Conservation (phyloP, 2,329 filamentous ascomycete species). For the Exophiala alcalophila region DNA sequence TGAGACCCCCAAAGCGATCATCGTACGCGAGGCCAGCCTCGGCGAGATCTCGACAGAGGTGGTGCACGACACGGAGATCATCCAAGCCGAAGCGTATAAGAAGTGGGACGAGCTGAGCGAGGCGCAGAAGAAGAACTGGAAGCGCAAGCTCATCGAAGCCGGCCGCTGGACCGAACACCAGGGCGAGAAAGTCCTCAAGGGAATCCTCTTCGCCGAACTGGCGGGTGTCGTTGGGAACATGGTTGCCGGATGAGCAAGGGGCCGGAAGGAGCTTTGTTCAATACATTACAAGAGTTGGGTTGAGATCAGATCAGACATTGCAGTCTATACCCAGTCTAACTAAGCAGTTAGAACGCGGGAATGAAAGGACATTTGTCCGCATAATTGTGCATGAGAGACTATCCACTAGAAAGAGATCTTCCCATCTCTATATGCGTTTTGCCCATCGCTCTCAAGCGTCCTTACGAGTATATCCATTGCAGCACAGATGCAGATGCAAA, state of each 20-base stretch:
- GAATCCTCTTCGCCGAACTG: conserved; percentile 72
- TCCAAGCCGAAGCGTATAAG: conserved; percentile 38
- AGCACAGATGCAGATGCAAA: too few relatives aligned
- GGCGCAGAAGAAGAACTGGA: conserved; percentile 66
- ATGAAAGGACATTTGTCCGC: too few relatives aligned
- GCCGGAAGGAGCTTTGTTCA: neutral
- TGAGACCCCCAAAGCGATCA: conserved; percentile 30
- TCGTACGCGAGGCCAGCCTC: conserved; percentile 34
- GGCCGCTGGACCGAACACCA: conserved; percentile 78
- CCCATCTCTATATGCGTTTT: too few relatives aligned
- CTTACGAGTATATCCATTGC: too few relatives aligned
- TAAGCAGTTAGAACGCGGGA: too few relatives aligned
- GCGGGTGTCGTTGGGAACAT: conserved; percentile 57
- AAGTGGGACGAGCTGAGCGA: conserved; percentile 69
- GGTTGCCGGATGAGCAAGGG: conserved; percentile 5
- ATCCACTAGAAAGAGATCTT: too few relatives aligned
- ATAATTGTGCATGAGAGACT: too few relatives aligned
- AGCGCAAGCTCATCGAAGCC: conserved; percentile 62
- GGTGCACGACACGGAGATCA: conserved; percentile 29
- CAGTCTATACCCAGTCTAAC: too few relatives aligned
- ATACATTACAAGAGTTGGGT: too few relatives aligned
- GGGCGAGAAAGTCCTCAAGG: conserved; percentile 72
- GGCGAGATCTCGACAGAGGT: conserved; percentile 41
- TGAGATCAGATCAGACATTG: too few relatives aligned
- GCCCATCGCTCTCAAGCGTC: too few relatives aligned